These are phyloP conservation scores for Cytospora piceicola DNA, from an alignment of 2,329 filamentous ascomycete species.

Conservation along the genomic window DNA sequence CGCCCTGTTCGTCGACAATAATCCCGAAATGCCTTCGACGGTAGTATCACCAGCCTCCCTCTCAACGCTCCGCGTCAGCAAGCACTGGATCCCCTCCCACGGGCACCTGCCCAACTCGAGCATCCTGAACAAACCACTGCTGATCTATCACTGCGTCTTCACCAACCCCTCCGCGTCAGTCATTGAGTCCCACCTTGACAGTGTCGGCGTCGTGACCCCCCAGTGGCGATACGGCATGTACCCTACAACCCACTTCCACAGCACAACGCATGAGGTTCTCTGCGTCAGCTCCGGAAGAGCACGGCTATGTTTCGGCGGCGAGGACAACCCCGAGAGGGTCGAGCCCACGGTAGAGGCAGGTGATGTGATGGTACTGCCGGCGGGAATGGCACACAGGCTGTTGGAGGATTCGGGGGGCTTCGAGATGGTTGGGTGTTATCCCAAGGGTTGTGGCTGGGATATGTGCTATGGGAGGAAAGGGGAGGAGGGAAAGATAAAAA, in stretches of 20 bases:
- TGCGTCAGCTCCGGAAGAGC: conserved; percentile 62
- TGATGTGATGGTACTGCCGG: conserved; percentile 68
- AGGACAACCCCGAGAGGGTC: conserved; percentile 60
- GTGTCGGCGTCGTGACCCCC: conserved; percentile 59
- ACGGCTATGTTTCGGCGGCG: conserved; percentile 67
- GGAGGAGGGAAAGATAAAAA: conserved; percentile 56
- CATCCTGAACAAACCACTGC: conserved; percentile 63
- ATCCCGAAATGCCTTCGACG: conserved; percentile 2
- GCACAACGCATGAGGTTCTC: conserved; percentile 68
- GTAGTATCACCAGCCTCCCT: conserved; percentile 41
- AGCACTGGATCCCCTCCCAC: conserved; percentile 62
- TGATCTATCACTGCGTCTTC: conserved; percentile 69
- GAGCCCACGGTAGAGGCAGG: conserved; percentile 58
- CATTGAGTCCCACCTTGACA: conserved; percentile 60
- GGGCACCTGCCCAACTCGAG: conserved; percentile 65
- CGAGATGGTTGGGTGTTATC: conserved; percentile 71
- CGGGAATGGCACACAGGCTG: conserved; percentile 67
- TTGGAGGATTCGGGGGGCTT: conserved; percentile 63
- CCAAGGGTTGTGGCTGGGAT: conserved; percentile 62
- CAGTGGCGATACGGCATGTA: conserved; percentile 76
- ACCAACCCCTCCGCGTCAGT: conserved; percentile 45
- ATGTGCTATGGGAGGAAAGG: conserved; percentile 70
- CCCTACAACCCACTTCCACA: conserved; percentile 67
- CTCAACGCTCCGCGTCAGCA: conserved; percentile 57
- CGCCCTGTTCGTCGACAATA: not conserved